A percentile compares a stretch with the other conserved stretches of the same genome.
Conservation (phyloP, 2,329 filamentous ascomycete species). For the Aspergillus sclerotialis region DNA sequence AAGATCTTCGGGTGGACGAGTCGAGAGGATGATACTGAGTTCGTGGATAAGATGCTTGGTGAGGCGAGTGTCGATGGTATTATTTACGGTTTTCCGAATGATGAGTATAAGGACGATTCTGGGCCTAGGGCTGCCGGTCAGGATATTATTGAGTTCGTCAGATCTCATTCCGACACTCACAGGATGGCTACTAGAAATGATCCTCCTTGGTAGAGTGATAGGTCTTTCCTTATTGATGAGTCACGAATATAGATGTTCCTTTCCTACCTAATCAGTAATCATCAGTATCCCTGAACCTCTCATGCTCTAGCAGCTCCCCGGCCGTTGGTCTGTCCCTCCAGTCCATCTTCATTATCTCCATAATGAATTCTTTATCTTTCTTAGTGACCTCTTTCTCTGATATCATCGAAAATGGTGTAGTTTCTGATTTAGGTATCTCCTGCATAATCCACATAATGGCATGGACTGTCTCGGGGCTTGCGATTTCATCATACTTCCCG, state of each 20-base stretch:
- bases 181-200: constrained; percentile 8
- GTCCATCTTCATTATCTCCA: constrained; percentile 38
- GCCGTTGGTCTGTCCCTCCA: constrained; percentile 34
- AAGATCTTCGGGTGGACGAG: constrained; percentile 4
- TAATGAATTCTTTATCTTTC: constrained; percentile 14
- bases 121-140: background rate
- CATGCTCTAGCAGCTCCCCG: constrained; percentile 28
- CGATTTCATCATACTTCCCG: constrained; percentile 1
- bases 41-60: background rate
- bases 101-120: constrained; percentile 2
- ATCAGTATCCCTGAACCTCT: no score
- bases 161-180: constrained; percentile 1
- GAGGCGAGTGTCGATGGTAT: constrained; percentile 2
- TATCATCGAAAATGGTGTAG: no score
- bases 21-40: background rate
- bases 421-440: no score
- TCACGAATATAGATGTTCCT: no score
- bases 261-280: no score
- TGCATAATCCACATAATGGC: no score
- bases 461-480: no score
- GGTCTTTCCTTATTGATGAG: no score
- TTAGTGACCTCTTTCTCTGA: constrained; percentile 15
- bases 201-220: constrained; percentile 4
- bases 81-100: constrained; percentile 1
- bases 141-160: constrained; percentile 8